Conservation (phyloP, 2,329 filamentous ascomycete species). For the Fonsecaea multimorphosa region DNA sequence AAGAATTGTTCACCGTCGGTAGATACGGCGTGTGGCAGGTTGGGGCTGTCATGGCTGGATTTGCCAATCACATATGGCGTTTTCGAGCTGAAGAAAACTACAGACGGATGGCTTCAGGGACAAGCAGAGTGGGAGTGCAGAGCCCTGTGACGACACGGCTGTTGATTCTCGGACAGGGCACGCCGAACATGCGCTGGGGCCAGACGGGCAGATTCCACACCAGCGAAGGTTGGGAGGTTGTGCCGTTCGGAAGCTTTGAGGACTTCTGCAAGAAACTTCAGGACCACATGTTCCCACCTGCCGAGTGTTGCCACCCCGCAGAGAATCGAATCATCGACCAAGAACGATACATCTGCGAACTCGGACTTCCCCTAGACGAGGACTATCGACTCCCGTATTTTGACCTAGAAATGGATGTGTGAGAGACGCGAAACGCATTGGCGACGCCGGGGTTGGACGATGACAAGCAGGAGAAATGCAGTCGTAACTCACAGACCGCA, state of each 20-base stretch:
- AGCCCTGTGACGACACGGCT: not conserved
- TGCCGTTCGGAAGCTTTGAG: slow-evolving; percentile 1
- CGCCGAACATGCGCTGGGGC: not conserved
- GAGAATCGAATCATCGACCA: not conserved
- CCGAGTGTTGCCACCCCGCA: no score
- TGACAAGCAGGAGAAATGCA: not conserved
- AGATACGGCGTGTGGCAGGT: no score
- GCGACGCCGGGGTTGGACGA: not conserved
- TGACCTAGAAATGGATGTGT: not conserved
- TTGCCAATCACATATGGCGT: not conserved
- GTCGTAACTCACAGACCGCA: no score
- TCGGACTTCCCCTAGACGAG: not conserved
- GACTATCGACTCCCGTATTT: no score
- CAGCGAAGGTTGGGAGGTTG: not conserved
- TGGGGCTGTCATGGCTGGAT: no score
- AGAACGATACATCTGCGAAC: not conserved
- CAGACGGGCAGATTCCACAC: not conserved
- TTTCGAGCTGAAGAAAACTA: not conserved
- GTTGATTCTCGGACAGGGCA: not conserved
- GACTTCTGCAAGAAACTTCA: not conserved
- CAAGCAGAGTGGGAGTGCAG: not conserved
- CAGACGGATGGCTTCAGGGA: not conserved
- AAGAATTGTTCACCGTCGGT: no score
- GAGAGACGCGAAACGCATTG: not conserved
- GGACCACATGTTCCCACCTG: not conserved